phyloP scores from a whole-genome alignment of 1,139 yeast genomes.

The Zygosaccharomyces sapae region DNA sequence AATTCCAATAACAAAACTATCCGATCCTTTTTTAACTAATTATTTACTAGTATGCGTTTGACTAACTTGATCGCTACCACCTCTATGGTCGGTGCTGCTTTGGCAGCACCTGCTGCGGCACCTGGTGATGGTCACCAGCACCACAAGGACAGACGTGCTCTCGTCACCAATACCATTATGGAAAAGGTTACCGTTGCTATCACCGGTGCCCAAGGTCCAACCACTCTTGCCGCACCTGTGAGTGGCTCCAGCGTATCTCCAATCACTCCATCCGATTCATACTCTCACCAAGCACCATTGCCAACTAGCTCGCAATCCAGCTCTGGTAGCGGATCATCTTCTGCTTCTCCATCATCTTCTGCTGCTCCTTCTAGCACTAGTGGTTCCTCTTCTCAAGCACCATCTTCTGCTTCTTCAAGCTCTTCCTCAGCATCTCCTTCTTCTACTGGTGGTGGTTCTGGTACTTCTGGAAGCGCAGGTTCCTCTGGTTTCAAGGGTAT shows the following conservation, averaged over 20 bases:
- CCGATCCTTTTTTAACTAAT: constrained; percentile 5
- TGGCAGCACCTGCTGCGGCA: constrained; percentile 36
- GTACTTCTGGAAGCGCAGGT: constrained; percentile 31
- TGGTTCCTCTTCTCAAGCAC: constrained; percentile 28
- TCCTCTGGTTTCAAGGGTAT: constrained; percentile 55
- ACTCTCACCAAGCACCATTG: constrained; percentile 21
- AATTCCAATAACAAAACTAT: constrained; percentile 3
- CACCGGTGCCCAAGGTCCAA: constrained; percentile 29
- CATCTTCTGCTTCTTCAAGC: constrained; percentile 32
- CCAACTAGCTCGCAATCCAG: constrained; percentile 21
- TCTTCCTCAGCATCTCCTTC: constrained; percentile 33
- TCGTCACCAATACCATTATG: constrained; percentile 43
- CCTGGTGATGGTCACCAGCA: constrained; percentile 37
- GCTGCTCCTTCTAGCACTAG: constrained; percentile 13
- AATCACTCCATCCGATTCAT: constrained; percentile 31
- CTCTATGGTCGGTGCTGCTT: constrained; percentile 37
- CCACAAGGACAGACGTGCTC: constrained; percentile 47
- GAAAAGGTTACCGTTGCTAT: constrained; percentile 38
- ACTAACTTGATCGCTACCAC: constrained; percentile 37
- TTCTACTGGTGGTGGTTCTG: constrained; percentile 30
- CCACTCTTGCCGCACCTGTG: constrained; percentile 23
- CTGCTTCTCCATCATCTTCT: constrained; percentile 32
- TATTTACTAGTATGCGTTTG: constrained; percentile 33
- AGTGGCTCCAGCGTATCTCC: constrained; percentile 17
- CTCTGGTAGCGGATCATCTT: constrained; percentile 27